These are phyloP conservation scores for Discostella pseudostelligera DNA, from an alignment of 108 stramenopile species.

Conservation along the genomic window DNA sequence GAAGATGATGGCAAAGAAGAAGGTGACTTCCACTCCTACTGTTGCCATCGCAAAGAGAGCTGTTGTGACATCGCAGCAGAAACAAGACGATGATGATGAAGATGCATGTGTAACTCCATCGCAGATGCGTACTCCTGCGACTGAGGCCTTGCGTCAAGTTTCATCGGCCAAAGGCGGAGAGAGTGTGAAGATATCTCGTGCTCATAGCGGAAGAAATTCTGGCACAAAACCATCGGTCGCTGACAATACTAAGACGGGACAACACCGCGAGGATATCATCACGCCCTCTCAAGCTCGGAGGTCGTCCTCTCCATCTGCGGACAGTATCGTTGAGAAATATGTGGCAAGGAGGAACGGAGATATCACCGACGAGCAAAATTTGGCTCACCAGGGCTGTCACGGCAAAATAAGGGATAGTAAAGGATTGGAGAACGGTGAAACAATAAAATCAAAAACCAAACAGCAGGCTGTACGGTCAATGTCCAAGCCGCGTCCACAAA, in stretches of 20 bases:
- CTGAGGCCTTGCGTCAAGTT: not conserved
- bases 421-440: not conserved
- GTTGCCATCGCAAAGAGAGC: not conserved
- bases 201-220: too few species aligned
- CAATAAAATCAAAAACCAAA: not conserved
- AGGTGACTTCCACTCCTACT: not conserved
- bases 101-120: not conserved
- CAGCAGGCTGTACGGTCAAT: not conserved
- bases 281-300: conserved; percentile 9
- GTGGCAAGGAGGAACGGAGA: not conserved
- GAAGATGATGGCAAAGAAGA: not conserved
- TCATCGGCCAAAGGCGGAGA: too few species aligned
- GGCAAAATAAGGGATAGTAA: not conserved
- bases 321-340: not conserved
- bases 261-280: not conserved
- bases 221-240: not conserved
- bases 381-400: not conserved
- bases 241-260: not conserved
- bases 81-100: not conserved
- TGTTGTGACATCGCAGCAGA: too few species aligned
- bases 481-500: not conserved
- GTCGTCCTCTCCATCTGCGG: not conserved
- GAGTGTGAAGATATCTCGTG: too few species aligned
- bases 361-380: not conserved
- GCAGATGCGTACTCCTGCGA: not conserved